Evolutionary conservation across 2,329 filamentous ascomycete genomes (phyloP), one percentile per base, ranked within the genome.

Genomic region (Fusarium nisikadoi): DNA sequence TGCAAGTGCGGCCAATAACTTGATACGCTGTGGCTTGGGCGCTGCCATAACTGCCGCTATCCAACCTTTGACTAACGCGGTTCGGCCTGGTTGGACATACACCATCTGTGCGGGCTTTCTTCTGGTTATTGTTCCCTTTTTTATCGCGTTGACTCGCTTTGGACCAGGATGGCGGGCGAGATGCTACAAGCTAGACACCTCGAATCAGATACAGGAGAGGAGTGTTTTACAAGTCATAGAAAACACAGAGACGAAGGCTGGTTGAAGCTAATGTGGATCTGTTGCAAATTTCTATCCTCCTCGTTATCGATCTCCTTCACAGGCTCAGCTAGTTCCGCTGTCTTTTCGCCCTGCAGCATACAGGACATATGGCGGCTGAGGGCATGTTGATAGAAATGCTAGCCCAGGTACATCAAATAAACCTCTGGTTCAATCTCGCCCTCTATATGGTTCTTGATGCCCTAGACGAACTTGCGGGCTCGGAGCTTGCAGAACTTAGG

Each of bases 271-370:
- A 45, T 14, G 4, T 5, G 14, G 4, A 23, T 41, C 10, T 6
- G 0, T 41, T 16, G 2, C 0, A 16, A 10, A 3, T 5, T 1
- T 16, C 8, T 1, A 3, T 8, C 27, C 8, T 8, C 9, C 8
- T 29, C 27, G 27, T 29, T 29, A 8, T 29, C 27, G 27, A 29
- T 29, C 13, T 1, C 5, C n/a, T n/a, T n/a, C n/a, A n/a, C n/a
- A n/a, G n/a, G n/a, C n/a, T n/a, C n/a, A n/a, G n/a, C n/a, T n/a
- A n/a, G n/a, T n/a, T n/a, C n/a, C n/a, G n/a, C n/a, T n/a, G n/a
- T n/a, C n/a, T n/a, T n/a, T n/a, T n/a, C n/a, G n/a, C 27, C 5
- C 27, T 29, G 27, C 27, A 29, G 27, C 27, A 6, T 29, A 29
- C 27, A 29, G 7, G 8, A 29, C 7, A 29, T 6, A 29, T 6